phyloP scores from a whole-genome alignment of 192 early-diverging fungal genomes.

The Bifiguratus adelaidae region DNA sequence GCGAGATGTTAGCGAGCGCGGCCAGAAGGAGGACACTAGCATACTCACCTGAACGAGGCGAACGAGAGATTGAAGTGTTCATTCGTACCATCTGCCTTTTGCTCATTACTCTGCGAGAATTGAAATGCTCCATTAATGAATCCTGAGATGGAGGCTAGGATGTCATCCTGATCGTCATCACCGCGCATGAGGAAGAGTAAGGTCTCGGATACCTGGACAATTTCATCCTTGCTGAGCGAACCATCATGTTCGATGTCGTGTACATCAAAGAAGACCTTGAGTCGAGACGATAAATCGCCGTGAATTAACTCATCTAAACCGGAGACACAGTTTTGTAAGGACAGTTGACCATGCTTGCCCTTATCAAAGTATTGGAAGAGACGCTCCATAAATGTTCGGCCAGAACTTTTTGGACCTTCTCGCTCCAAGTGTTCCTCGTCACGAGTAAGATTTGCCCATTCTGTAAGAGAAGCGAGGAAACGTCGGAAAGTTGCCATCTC shows the following conservation, averaged over 20 bases:
- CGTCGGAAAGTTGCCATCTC: slow-evolving; percentile 48
- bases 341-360: slow-evolving; percentile 1
- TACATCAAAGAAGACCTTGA: slow-evolving; percentile 65
- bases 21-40: not conserved
- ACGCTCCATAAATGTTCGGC: slow-evolving; percentile 6
- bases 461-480: slow-evolving; percentile 46
- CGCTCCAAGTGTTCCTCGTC: slow-evolving; percentile 6
- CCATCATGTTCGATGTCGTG: slow-evolving; percentile 53
- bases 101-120: slow-evolving; percentile 16
- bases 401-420: slow-evolving; percentile 1
- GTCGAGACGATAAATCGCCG: slow-evolving; percentile 50
- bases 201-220: slow-evolving; percentile 69
- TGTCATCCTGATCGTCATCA: slow-evolving; percentile 26
- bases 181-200: slow-evolving; percentile 50
- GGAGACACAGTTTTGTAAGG: slow-evolving; percentile 57
- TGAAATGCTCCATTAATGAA: slow-evolving; percentile 48
- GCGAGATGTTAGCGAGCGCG: not conserved
- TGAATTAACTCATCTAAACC: slow-evolving; percentile 60
- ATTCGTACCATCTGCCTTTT: not conserved
- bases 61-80: slow-evolving; percentile 8
- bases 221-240: slow-evolving; percentile 53
- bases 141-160: slow-evolving; percentile 34
- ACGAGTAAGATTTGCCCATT: slow-evolving; percentile 23
- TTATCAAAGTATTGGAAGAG: slow-evolving; percentile 15
- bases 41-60: slow-evolving; percentile 10